Evolutionary conservation across 257 asterid species (phyloP), one percentile per base, ranked within the genome.

Genomic region (Capsicum rhomboideum): DNA sequence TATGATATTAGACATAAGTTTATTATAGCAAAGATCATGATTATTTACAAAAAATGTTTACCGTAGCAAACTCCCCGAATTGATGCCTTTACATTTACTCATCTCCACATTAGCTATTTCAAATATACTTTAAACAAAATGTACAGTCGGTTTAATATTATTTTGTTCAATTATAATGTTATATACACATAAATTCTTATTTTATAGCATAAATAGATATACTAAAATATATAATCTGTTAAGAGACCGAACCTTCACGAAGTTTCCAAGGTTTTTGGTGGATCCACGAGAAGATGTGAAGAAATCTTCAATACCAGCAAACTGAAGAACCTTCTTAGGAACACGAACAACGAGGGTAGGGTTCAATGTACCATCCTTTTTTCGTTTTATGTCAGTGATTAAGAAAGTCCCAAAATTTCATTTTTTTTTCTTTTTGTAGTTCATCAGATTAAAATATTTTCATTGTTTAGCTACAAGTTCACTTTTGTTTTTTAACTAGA

Each of bases 271-370:
- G 21, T 97, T 95, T 88, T 95, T 95, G 66, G 98, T 95, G 8
- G 98, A 95, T 6, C 98, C 98, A 13, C 98, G 93, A 14, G 98
- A 95, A 3, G 97, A 89, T 2, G 98, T 95, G 78, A 91, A 95
- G 1, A 95, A 97, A 78, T 94, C 98, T 11, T 93, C 97, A 84
- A 94, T 94, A 40, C 98, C 98, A 50, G 98, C 98, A 49, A 94
- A 94, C 90, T 94, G 98, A 10, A 94, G 92, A 50, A 94, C 98
- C 90, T 93, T 93, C 88, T 94, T 94, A 0, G 97, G 97, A 59
- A 94, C 98, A 53, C 98, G 91, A 6, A 97, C 98, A 3, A 97
- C 98, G 16, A 94, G n/a, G 18, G 69, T 61, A 61, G 37, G 14
- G 40, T 63, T 63, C 40, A 13, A 40, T 63, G 20, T 26, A 63